Base-by-base conservation (phyloP, 768 basidiomycete genomes). In the Lyophyllum semitale region DNA sequence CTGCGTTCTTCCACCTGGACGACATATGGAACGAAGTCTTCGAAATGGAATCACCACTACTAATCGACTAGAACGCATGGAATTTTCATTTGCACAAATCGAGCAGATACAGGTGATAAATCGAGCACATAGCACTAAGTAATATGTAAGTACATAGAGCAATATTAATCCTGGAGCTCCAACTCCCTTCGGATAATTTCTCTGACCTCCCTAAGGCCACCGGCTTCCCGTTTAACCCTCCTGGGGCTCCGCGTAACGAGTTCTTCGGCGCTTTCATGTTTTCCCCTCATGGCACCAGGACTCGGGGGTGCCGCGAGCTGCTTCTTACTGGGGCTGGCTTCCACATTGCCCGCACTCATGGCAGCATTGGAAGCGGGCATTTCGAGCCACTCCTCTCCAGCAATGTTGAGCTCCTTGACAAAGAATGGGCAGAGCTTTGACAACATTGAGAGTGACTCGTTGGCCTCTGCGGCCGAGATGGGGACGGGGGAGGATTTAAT, bases 401-500 rank as follows among this genome's bases (percentile, higher is more conserved):
- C 80, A 20, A 92, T 79, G 54, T 80, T 75, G 7, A 92, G 74
- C 53, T 74, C 77, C 64, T 78, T 84, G 48, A 93, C 69, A 76
- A 93, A 93, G 73, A 93, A 93, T 1, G 91, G 90, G 63, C 91
- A 93, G 12, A 92, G 72, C 38, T 78, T 77, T 17, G 79, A 75
- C 48, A 93, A 77, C 68, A 93, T 76, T 23, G 72, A 71, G 43
- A 93, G 67, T 1, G 89, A 91, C 64, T 93, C 89, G 43, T 78
- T 81, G 1, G 91, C 90, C 69, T 93, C 91, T 9, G 87, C 85
- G 25, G 77, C 71, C 18, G 91, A 93, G 58, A 91, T 83, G 8
- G 91, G 90, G 6, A 93, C 85, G 1, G 88, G 85, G 0, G 90
- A 91, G 0, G 90, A 92, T 71, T 93, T 92, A 51, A 92, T 71